Base-by-base conservation (phyloP, 495 filamentous ascomycete genomes). In the Sordaria brevicollis region DNA sequence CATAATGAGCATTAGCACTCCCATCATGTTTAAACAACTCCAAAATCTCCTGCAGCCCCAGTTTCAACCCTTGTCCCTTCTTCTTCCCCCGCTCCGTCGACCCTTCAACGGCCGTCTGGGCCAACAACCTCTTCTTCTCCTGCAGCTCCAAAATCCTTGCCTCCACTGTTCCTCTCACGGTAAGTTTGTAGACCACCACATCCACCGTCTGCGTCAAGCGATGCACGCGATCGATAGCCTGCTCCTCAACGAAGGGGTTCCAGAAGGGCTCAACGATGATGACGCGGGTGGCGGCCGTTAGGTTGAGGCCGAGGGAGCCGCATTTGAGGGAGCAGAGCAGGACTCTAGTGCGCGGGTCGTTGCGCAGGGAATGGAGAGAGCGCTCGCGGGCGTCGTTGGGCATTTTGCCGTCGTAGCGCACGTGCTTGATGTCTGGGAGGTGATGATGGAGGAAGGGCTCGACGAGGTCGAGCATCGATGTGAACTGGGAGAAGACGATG, bases 161-260 rank as follows among this genome's bases (percentile, higher is more conserved):
- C 81, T 99, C 95, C 21, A 99, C 94, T 1, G 91, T 92, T 68
- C 87, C 85, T 68, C 86, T 86, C 71, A 99, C 87, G 13, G 93
- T 96, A 72, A 99, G 85, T 72, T 93, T 94, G 84, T 96, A 99
- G 68, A 99, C 93, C 29, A 92, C 87, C 41, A 99, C 95, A 76
- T 97, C 94, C 15, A 92, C 83, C 15, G 93, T 97, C 80, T 99
- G 95, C 68, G 95, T 97, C 49, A 99, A 88, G 11, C 95, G 92
- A 74, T 99, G 95, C 62, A 99, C 95, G 54, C 95, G 93, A 78
- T 99, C 95, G 74, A 99, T 99, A 10, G 95, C 95, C 84, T 98
- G 95, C 79, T 97, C 95, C 85, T 99, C 95, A 33, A 98, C 91
- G 73, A 99, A 99, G 82, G 65, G 95, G 80, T 99, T 99, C 95